Percentiles rank a stretch among this genome's conserved stretches.
phyloP scores from a whole-genome alignment of 495 filamentous ascomycete genomes.

The Haplographium delicatum region DNA sequence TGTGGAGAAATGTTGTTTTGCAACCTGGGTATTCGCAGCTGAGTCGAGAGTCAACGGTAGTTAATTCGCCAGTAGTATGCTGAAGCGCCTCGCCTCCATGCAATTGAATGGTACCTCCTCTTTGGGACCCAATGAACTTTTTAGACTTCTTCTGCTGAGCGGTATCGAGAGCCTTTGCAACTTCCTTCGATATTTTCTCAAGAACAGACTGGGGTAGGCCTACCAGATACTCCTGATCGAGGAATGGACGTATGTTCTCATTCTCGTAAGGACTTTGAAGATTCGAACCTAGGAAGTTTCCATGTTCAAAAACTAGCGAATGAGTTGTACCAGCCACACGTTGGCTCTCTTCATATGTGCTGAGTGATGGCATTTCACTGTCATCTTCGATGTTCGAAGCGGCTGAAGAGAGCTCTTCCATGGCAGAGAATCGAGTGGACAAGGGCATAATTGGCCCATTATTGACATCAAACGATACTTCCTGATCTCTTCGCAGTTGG shows the following conservation, averaged over 20 bases:
- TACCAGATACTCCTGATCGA: neutral
- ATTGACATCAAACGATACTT: too few relatives aligned
- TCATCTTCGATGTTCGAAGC: neutral
- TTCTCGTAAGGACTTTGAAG: neutral
- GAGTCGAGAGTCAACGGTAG: neutral
- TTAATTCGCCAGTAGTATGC: neutral
- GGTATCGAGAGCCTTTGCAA: neutral
- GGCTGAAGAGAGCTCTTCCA: neutral
- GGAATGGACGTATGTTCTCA: neutral
- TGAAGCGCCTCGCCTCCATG: neutral
- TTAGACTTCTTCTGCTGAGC: neutral
- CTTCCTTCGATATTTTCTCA: neutral
- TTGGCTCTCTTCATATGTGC: neutral
- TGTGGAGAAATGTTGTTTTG: neutral
- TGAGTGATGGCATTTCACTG: neutral
- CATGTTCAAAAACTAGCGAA: too few relatives aligned
- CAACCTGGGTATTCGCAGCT: conserved; percentile 3
- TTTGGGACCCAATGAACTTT: neutral
- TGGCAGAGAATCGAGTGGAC: too few relatives aligned
- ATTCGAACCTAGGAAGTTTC: too few relatives aligned
- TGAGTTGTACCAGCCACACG: too few relatives aligned
- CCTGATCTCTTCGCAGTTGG: too few relatives aligned
- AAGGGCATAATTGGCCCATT: too few relatives aligned
- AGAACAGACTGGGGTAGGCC: neutral
- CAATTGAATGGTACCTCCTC: neutral